Evolutionary conservation across 2,329 filamentous ascomycete genomes (phyloP), one percentile per base, ranked within the genome.

Genomic region (Ophioceras dolichostomum): DNA sequence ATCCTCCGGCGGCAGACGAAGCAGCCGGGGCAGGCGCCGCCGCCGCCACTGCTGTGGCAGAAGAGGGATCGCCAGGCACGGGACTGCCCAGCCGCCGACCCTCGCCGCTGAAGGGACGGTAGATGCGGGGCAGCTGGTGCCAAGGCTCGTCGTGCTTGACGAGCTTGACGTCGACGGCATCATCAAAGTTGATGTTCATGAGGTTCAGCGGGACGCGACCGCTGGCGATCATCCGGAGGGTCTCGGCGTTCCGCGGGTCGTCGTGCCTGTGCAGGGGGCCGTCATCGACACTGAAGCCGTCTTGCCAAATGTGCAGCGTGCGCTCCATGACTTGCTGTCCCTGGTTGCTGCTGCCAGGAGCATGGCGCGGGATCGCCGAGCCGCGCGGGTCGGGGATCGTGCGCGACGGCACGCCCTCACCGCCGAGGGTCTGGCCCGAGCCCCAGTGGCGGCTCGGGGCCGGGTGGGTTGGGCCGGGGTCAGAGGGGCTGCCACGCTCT

Each of bases 261-360:
- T 88, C 81, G 51, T 84, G 89, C 39, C 83, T 76, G 53, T 73
- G 78, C 27, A 91, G 72, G 33, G 78, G 73, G 20, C 85, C 85
- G 49, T 91, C 83, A 41, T 88, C 84, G 42, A 93, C 77, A 45
- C 83, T 89, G 61, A 91, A 89, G 12, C 85, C 85, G 52, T 93
- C 79, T 30, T 72, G 70, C 85, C 85, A 93, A 32, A 91, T 68
- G 50, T 89, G 84, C 37, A 93, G 67, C 10, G 76, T 71, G 36
- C 83, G 77, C 36, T 76, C 74, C 8, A 24, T 26, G 7, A 13
- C 16, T 19, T 19, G 35, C 42, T 82, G 75, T n/a, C n/a, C n/a
- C n/a, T n/a, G n/a, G n/a, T n/a, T n/a, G n/a, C n/a, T n/a, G n/a
- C n/a, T n/a, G n/a, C n/a, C n/a, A 5, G 72, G 68, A 26, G 50